These are phyloP conservation scores for Pythium angustatum DNA, from an alignment of 352 stramenopile genomes.

Conservation along the genomic window DNA sequence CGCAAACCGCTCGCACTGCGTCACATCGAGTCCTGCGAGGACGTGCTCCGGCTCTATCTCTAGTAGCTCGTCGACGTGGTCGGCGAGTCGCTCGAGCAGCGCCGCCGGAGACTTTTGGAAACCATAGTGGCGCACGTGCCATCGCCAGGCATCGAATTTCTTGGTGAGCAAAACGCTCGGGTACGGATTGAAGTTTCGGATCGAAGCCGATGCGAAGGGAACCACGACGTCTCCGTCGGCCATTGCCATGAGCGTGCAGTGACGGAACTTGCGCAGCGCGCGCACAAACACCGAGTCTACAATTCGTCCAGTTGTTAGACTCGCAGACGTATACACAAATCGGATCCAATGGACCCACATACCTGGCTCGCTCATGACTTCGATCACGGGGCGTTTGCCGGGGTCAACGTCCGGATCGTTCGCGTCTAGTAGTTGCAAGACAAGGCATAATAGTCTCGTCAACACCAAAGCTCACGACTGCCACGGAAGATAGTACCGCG, in stretches of 20 bases:
- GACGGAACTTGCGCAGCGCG: conserved; percentile 53
- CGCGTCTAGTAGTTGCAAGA: no score
- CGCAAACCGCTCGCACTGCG: conserved; percentile 35
- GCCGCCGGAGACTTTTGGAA: conserved; percentile 31
- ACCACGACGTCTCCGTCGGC: conserved; percentile 77
- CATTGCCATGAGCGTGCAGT: conserved; percentile 74
- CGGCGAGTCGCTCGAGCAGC: conserved; percentile 43
- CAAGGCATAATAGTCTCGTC: no score
- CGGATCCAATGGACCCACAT: background rate
- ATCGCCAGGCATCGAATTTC: conserved; percentile 62
- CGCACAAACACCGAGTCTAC: conserved; percentile 51
- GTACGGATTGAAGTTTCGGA: conserved; percentile 74
- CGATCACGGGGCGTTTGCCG: conserved; percentile 42
- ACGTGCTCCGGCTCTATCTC: conserved; percentile 34
- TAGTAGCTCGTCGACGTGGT: conserved; percentile 46
- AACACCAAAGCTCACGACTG: no score
- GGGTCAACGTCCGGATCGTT: conserved; percentile 8
- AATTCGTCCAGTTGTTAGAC: no score
- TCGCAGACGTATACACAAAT: no score
- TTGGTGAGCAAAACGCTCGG: conserved; percentile 51
- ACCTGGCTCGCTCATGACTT: conserved; percentile 65
- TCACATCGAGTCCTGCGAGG: conserved; percentile 43
- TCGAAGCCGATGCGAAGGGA: conserved; percentile 68
- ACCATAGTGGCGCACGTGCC: conserved; percentile 70
- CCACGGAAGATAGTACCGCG: no score